Percentiles rank a stretch among this genome's conserved stretches.
Conservation (phyloP, 2,329 filamentous ascomycete species). For the Cyphellophora attinorum region DNA sequence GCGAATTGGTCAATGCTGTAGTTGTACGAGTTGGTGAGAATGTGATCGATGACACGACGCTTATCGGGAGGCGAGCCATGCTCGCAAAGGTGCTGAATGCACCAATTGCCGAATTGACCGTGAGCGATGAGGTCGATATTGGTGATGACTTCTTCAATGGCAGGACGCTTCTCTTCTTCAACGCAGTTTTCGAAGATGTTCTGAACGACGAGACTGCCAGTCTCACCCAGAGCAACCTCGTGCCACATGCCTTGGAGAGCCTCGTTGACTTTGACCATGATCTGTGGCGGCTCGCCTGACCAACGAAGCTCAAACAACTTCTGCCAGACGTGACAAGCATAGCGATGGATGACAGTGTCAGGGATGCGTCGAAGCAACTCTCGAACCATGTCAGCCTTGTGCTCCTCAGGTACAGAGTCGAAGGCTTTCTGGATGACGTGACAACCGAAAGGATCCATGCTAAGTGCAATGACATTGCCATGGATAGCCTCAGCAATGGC, state of each 20-base stretch:
- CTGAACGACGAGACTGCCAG: slow-evolving; percentile 93
- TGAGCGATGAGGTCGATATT: slow-evolving; percentile 96
- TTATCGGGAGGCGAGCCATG: slow-evolving; percentile 87
- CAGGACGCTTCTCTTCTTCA: slow-evolving; percentile 97
- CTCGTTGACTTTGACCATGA: slow-evolving; percentile 96
- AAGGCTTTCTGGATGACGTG: slow-evolving; percentile 99
- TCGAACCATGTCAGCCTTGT: slow-evolving; percentile 98
- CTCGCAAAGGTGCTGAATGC: slow-evolving; percentile 98
- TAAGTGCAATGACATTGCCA: slow-evolving; percentile 85
- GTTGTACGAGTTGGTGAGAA: slow-evolving; percentile 83
- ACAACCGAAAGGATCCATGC: slow-evolving; percentile 97
- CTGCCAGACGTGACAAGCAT: slow-evolving; percentile 98
- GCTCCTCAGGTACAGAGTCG: slow-evolving; percentile 92
- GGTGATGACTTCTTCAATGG: slow-evolving; percentile 88
- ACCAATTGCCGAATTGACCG: slow-evolving; percentile 99
- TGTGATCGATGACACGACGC: slow-evolving; percentile 87
- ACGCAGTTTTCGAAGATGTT: slow-evolving; percentile 99
- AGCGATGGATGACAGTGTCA: slow-evolving; percentile 95
- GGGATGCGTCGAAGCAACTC: slow-evolving; percentile 90
- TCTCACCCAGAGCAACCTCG: slow-evolving; percentile 93
- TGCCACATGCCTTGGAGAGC: slow-evolving; percentile 96
- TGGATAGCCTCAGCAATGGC: slow-evolving; percentile 91
- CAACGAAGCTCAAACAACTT: slow-evolving; percentile 97
- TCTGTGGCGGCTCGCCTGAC: slow-evolving; percentile 88
- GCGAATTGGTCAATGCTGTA: slow-evolving; percentile 99